Evolutionary conservation across 768 basidiomycete genomes (phyloP).

Genomic region (Tricholoma flavovirens): DNA sequence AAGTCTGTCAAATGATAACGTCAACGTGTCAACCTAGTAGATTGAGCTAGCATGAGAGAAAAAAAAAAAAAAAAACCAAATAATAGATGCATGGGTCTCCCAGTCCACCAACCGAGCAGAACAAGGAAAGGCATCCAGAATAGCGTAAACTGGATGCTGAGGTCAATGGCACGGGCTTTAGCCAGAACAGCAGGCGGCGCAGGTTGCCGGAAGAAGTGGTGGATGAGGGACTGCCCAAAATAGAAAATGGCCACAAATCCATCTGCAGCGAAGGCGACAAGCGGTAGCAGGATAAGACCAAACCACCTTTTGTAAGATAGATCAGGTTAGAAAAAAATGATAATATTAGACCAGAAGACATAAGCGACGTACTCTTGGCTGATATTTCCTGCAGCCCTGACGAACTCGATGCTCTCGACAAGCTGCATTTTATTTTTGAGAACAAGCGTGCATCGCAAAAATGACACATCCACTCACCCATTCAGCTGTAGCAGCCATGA

Average conservation of each 20-base stretch:
- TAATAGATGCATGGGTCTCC: constrained; percentile 54
- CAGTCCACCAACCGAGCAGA: constrained; percentile 61
- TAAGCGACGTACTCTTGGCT: constrained; percentile 40
- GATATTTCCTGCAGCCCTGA: constrained; percentile 39
- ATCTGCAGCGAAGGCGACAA: constrained; percentile 71
- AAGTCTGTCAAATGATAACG: constrained; percentile 40
- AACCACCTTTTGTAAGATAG: constrained; percentile 54
- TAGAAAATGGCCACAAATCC: constrained; percentile 55
- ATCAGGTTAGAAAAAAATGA: constrained; percentile 1
- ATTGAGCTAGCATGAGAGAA: constrained; percentile 15
- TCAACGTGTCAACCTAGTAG: not conserved
- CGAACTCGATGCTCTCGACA: constrained; percentile 57
- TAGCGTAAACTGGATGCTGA: constrained; percentile 71
- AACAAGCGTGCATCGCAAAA: constrained; percentile 23
- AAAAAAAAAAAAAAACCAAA: too few relatives aligned
- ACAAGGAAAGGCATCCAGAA: constrained; percentile 78
- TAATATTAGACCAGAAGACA: not conserved
- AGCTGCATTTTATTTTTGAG: constrained; percentile 53
- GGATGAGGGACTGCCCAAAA: constrained; percentile 42
- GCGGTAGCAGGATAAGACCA: constrained; percentile 63
- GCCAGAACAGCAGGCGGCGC: constrained; percentile 54
- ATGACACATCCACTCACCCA: constrained; percentile 35
- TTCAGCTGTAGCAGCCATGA: constrained; percentile 69
- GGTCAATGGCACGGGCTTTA: constrained; percentile 64
- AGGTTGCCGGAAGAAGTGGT: constrained; percentile 33